These are phyloP conservation scores for Fonsecaea monophora DNA, from an alignment of 2,329 filamentous ascomycete species.

Conservation along the genomic window DNA sequence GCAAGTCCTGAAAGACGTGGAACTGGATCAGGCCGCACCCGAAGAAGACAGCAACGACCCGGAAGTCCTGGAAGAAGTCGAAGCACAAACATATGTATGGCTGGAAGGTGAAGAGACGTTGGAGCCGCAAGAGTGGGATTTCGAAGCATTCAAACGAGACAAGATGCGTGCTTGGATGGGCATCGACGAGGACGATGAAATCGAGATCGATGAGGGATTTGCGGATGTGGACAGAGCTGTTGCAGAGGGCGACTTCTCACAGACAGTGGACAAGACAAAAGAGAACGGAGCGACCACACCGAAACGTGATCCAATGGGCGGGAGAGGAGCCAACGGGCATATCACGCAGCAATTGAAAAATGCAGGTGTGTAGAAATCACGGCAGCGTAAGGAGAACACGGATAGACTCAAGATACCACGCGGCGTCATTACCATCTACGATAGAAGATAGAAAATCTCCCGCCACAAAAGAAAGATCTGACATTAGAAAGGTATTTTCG, in stretches of 20 bases:
- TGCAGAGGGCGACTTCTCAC: conserved; percentile 17
- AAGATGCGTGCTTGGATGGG: conserved; percentile 70
- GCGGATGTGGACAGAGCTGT: conserved; percentile 39
- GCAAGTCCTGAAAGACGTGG: conserved; percentile 46
- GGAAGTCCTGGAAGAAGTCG: conserved; percentile 47
- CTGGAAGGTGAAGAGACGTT: conserved; percentile 55
- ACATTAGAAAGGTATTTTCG: conserved; percentile 37
- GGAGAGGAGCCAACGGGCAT: conserved; percentile 38
- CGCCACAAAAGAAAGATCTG: conserved; percentile 18
- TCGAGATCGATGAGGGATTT: conserved; percentile 47
- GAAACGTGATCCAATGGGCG: conserved; percentile 37
- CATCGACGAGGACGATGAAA: conserved; percentile 42
- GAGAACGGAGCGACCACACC: background rate
- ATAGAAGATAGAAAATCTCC: background rate
- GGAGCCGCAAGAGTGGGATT: conserved; percentile 84
- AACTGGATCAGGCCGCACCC: conserved; percentile 43
- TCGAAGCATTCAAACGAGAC: conserved; percentile 78
- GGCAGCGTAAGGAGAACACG: background rate
- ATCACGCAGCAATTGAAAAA: conserved; percentile 38
- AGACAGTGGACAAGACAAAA: background rate
- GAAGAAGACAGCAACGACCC: conserved; percentile 41
- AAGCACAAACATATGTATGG: conserved; percentile 72
- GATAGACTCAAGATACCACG: background rate
- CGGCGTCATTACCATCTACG: background rate
- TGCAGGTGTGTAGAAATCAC: conserved; percentile 26